Base-by-base conservation (phyloP, 495 filamentous ascomycete species). In the Pyrenula aspistea region DNA sequence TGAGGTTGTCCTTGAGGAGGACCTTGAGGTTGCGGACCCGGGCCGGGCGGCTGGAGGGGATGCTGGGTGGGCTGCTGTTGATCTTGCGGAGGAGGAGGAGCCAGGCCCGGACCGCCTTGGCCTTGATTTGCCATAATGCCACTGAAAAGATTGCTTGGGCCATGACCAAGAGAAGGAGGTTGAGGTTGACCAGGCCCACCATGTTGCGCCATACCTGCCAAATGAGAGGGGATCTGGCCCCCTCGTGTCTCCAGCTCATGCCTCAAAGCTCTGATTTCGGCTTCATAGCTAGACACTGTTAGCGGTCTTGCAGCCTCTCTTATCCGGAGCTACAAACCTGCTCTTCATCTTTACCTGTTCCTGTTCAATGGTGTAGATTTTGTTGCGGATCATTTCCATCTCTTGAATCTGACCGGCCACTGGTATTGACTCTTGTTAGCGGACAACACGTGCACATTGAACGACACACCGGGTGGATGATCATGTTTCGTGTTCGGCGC, bases 91-190 rank as follows among this genome's bases (percentile, higher is more conserved):
- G 83, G 83, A 59, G 88, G 89, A 64, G 91, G 93, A 55, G 89
- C 91, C 65, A 95, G 86, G 60, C 86, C 85, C 57, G 89, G 88
- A 59, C 86, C 89, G 76, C 90, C 90, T 63, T 83, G 84, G 65
- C 84, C 86, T 70, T 85, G 86, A 56, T 91, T 92, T 58, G 93
- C 80, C 88, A 98, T 96, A 62, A 98, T 96, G 22, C 88, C 89
- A 60, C 90, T 87, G 65, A 98, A 97, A 47, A 96, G 77, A 67
- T 94, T 91, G 68, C 83, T 90, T 23, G 87, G 86, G 47, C 93
- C 91, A 67, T 93, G 87, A n/a, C 91, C 90, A 67, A 98, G 85
- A 24, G 86, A 78, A 50, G 89, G 89, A 25, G 89, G 89, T 24
- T 87, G 88, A 51, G 86, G 86, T 67, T 92, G 90, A 2, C 87